A percentile compares a stretch with the other conserved stretches of the same genome.
Evolutionary conservation across 257 asterid genomes (phyloP).

Genomic region (Anisodus tanguticus): DNA sequence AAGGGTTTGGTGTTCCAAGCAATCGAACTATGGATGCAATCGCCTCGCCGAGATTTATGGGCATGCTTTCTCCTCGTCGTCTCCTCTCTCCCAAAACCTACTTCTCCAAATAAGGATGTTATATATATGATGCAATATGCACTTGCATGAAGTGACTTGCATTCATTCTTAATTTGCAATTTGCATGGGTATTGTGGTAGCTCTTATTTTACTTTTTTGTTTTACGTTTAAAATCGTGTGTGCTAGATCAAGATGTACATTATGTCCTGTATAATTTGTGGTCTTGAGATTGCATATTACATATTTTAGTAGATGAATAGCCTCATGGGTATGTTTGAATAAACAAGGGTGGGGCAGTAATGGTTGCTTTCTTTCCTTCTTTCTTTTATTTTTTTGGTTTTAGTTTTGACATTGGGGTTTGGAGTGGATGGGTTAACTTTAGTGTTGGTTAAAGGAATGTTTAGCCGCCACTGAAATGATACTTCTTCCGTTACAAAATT

Average conservation of each 20-base stretch:
- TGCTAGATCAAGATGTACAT: background rate
- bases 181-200: background rate
- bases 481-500: too few species aligned
- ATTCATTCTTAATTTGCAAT: background rate
- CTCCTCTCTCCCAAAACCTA: conserved; percentile 66
- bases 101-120: conserved; percentile 49
- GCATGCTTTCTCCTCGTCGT: conserved; percentile 69
- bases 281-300: conserved; percentile 15
- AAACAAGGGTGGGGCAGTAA: background rate
- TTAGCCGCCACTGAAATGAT: too few species aligned
- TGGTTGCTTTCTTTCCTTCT: background rate
- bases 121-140: background rate
- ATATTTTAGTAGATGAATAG: background rate
- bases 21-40: conserved; percentile 50
- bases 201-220: background rate
- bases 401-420: background rate
- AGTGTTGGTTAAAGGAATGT: background rate
- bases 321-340: background rate
- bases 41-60: conserved; percentile 66
- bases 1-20: conserved; percentile 35
- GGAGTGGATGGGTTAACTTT: background rate
- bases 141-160: background rate
- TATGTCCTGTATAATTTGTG: background rate
- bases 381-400: too few species aligned
- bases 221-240: conserved; percentile 17